Percentiles rank a stretch among this genome's conserved stretches.
Evolutionary conservation across 139 green algal genomes (phyloP).

Genomic region (Chlamydomonas sp.): DNA sequence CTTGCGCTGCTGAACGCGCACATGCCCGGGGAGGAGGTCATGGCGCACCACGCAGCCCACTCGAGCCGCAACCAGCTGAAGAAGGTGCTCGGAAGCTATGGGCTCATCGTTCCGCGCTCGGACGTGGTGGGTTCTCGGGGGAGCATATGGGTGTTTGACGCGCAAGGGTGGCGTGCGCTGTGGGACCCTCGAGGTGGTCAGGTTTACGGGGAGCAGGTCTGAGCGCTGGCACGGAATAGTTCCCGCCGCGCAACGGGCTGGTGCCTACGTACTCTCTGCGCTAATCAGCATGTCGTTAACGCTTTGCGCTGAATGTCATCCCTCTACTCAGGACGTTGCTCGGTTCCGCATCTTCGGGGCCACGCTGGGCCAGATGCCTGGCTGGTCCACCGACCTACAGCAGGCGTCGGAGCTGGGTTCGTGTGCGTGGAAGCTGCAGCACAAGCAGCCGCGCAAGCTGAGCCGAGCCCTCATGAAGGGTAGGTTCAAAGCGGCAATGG

Average conservation of each 20-base stretch:
- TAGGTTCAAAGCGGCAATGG: not conserved
- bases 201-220: not conserved
- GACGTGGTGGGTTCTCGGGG: conserved; percentile 54
- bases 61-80: conserved; percentile 39
- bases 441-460: not conserved
- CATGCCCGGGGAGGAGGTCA: conserved; percentile 50
- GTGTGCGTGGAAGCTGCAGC: conserved; percentile 60
- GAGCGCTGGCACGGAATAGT: not conserved
- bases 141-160: not conserved
- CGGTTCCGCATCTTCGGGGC: conserved; percentile 73
- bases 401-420: conserved; percentile 64
- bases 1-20: conserved; percentile 71
- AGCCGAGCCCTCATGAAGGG: not conserved
- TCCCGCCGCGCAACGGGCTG: too few relatives aligned
- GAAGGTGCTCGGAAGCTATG: conserved; percentile 55
- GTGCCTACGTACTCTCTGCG: too few relatives aligned
- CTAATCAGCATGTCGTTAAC: not conserved
- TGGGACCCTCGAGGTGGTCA: not conserved
- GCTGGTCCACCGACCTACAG: conserved; percentile 70
- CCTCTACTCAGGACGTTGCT: conserved; percentile 59
- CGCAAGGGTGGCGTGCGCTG: not conserved
- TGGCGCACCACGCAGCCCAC: conserved; percentile 51
- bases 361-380: conserved; percentile 68
- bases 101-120: conserved; percentile 66
- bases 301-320: not conserved